Conservation (phyloP, 2,329 filamentous ascomycete genomes). For the Biscogniauxia mediterranea region DNA sequence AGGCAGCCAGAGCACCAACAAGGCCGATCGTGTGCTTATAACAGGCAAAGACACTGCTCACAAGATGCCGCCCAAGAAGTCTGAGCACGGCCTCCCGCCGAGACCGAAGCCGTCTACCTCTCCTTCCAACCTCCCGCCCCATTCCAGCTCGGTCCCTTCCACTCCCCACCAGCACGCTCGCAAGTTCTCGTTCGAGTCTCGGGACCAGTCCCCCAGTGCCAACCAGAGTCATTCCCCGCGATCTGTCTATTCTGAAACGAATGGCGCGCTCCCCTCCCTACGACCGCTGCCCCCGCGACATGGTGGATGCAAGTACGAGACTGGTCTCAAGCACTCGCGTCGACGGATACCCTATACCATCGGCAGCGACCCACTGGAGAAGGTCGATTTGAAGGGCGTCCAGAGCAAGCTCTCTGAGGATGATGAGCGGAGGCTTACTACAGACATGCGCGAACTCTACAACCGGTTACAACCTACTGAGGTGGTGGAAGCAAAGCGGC, state of each 20-base stretch:
- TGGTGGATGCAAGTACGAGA: slow-evolving; percentile 83
- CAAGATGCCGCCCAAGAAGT: slow-evolving; percentile 52
- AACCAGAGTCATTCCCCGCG: slow-evolving; percentile 79
- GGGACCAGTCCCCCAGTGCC: slow-evolving; percentile 75
- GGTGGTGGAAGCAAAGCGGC: slow-evolving; percentile 73
- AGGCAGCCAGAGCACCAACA: slow-evolving; percentile 53
- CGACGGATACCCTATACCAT: slow-evolving; percentile 90
- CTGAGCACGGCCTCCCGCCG: slow-evolving; percentile 29
- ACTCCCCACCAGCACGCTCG: slow-evolving; percentile 88
- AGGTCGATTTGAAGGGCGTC: slow-evolving; percentile 67
- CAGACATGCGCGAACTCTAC: slow-evolving; percentile 84
- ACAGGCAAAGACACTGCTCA: slow-evolving; percentile 51
- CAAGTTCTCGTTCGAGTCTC: slow-evolving; percentile 76
- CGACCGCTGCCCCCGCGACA: slow-evolving; percentile 59
- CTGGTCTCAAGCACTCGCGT: slow-evolving; percentile 74
- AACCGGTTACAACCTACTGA: slow-evolving; percentile 78
- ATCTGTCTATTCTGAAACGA: slow-evolving; percentile 87
- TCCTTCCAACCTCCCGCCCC: slow-evolving; percentile 50
- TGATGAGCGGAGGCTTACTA: slow-evolving; percentile 72
- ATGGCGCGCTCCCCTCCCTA: slow-evolving; percentile 67
- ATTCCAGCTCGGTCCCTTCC: slow-evolving; percentile 89
- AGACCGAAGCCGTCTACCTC: slow-evolving; percentile 33
- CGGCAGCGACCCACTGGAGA: slow-evolving; percentile 75
- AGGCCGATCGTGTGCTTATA: slow-evolving; percentile 61
- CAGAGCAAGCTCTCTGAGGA: slow-evolving; percentile 68